Percentiles rank a stretch among this genome's conserved stretches.
phyloP scores from a whole-genome alignment of 768 basidiomycete genomes.

The Fomitopsis serialis region DNA sequence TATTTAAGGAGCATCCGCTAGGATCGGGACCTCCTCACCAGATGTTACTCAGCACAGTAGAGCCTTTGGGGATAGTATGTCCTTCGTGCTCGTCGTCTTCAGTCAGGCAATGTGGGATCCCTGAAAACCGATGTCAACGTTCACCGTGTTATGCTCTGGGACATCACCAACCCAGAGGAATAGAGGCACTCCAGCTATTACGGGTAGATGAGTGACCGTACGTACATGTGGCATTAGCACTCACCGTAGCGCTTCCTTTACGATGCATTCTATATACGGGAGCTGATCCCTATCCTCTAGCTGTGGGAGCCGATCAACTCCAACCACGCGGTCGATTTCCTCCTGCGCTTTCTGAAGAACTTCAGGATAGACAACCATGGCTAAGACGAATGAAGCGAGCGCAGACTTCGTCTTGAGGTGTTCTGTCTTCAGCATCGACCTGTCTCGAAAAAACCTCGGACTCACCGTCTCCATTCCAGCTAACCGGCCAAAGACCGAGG shows the following conservation, averaged over 20 bases:
- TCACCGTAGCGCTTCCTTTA: slow-evolving; percentile 29
- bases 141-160: not conserved
- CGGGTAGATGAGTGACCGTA: not conserved
- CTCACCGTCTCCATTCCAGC: too few species aligned
- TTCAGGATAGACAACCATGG: slow-evolving; percentile 34
- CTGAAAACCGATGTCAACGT: slow-evolving; percentile 3
- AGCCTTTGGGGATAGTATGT: slow-evolving; percentile 20
- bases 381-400: slow-evolving; percentile 35
- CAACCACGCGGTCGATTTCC: slow-evolving; percentile 38
- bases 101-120: slow-evolving; percentile 15
- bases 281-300: slow-evolving; percentile 33
- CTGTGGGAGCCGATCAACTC: slow-evolving; percentile 34
- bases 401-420: slow-evolving; percentile 40
- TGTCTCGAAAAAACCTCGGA: too few species aligned
- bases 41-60: slow-evolving; percentile 17
- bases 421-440: too few species aligned
- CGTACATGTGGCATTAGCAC: not conserved
- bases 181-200: slow-evolving; percentile 2
- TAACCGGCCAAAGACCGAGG: too few species aligned
- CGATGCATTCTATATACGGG: slow-evolving; percentile 36
- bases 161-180: slow-evolving; percentile 11
- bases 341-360: slow-evolving; percentile 33
- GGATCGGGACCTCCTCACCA: slow-evolving; percentile 10
- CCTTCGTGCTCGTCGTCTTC: slow-evolving; percentile 23
- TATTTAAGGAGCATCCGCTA: too few species aligned